These are phyloP conservation scores for Prototheca cutis DNA, from an alignment of 163 green algal species.

Conservation along the genomic window DNA sequence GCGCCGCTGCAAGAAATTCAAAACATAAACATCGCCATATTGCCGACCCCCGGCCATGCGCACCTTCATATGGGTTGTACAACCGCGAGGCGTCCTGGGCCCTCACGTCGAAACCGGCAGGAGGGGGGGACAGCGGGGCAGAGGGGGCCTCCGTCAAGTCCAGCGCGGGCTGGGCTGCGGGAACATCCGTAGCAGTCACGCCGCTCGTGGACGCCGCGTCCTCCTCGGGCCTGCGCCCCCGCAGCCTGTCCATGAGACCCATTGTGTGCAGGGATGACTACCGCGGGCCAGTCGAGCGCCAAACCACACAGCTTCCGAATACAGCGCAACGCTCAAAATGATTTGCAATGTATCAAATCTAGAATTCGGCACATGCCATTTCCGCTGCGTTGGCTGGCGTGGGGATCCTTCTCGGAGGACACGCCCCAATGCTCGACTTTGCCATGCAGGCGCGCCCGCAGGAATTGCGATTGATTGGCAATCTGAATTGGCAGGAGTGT, in stretches of 20 bases:
- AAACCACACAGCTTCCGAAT: too few species aligned
- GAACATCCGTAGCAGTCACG: not conserved
- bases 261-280: too few species aligned
- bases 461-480: too few species aligned
- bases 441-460: too few species aligned
- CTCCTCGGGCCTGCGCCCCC: not conserved
- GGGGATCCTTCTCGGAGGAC: too few species aligned
- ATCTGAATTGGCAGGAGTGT: too few species aligned
- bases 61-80: conserved; percentile 54
- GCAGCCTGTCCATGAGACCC: conserved; percentile 13
- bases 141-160: conserved; percentile 12
- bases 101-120: not conserved
- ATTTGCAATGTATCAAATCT: too few species aligned
- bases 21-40: conserved; percentile 1
- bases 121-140: not conserved
- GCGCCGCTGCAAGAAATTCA: too few species aligned
- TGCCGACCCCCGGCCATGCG: not conserved
- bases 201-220: conserved; percentile 10
- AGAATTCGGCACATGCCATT: too few species aligned
- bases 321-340: too few species aligned
- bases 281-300: too few species aligned
- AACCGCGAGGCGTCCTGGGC: conserved; percentile 9
- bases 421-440: not conserved
- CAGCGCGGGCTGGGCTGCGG: conserved; percentile 3
- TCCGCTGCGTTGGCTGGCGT: too few species aligned